Base-by-base conservation (phyloP, 2,329 filamentous ascomycete genomes). In the Epichloe aotearoae region DNA sequence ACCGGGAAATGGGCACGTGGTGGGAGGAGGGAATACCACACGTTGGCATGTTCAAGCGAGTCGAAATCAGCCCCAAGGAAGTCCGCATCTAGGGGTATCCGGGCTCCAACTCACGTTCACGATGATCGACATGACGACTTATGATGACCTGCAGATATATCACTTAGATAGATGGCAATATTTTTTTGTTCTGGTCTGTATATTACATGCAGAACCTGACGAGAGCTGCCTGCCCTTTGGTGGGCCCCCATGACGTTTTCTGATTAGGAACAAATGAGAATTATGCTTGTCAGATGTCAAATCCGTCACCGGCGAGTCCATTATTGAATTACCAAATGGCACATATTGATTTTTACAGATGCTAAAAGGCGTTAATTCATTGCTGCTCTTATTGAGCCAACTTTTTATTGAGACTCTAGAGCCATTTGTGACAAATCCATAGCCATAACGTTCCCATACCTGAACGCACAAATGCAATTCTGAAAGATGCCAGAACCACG, bases 21-120 rank as follows among this genome's bases (percentile, higher is more conserved):
- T 73, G 75, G 54, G 89, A 96, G 65, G 88, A 93, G 61, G 87
- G 85, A 4, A 91, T 95, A 50, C 73, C 78, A 56, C 88, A 95
- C 70, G 75, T 94, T 17, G 89, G 86, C 53, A 94, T 96, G 89
- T 95, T 79, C 56, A 60, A 66, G 56, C 68, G 77, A 36, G 53
- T 82, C 30, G 61, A 70, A 4, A 54, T 72, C 4, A 54, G 51
- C 17, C 55, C 59, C 40, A 57, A 62, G 50, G 49, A 57, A 37
- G 55, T 61, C 43, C 59, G 54, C 33, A 58, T 62, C 39, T 66
- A 44, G 46, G 41, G 26, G 19, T 1, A 26, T 19, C 23, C 34
- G 37, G n/a, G 30, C 23, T 33, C 23, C 6, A 10, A 6, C n/a
- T 19, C 37, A 38, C 45, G 33, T 12, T 17, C 3, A 20, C 5